phyloP scores from a whole-genome alignment of 805 yeast species.

The Suhomyces sp. region DNA sequence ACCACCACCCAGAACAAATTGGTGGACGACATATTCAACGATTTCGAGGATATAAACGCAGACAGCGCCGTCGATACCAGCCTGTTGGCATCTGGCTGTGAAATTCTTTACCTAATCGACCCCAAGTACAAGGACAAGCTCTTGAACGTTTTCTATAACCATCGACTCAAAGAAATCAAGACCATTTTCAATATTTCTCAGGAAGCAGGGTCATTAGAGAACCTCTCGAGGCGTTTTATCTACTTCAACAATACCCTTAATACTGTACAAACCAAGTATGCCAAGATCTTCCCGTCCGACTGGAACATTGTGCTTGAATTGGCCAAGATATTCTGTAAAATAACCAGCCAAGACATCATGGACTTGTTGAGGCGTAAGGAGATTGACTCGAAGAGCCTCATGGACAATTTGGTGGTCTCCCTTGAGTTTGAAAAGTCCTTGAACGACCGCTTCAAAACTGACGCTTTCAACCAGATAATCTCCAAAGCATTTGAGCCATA shows the following conservation, averaged over 20 bases:
- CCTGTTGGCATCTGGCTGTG: constrained; percentile 59
- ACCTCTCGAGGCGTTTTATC: constrained; percentile 74
- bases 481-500: constrained; percentile 76
- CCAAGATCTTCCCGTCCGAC: constrained; percentile 56
- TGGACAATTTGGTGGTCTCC: constrained; percentile 70
- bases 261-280: constrained; percentile 51
- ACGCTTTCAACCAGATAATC: constrained; percentile 48
- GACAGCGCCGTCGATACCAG: constrained; percentile 12
- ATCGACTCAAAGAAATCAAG: constrained; percentile 68
- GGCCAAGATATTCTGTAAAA: constrained; percentile 58
- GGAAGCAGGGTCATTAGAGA: constrained; percentile 94
- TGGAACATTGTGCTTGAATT: constrained; percentile 73
- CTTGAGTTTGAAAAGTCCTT: constrained; percentile 79
- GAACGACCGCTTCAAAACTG: constrained; percentile 56
- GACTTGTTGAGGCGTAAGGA: constrained; percentile 42
- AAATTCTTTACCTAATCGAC: constrained; percentile 65
- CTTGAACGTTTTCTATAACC: constrained; percentile 68
- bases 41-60: constrained; percentile 49
- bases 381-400: constrained; percentile 60
- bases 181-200: constrained; percentile 74
- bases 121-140: constrained; percentile 54
- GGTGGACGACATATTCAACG: constrained; percentile 67
- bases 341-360: constrained; percentile 66
- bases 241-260: constrained; percentile 66
- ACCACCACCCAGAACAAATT: constrained; percentile 57